Base-by-base conservation (phyloP, 1,284 basidiomycete species). In the Microbotryum scabiosae region DNA sequence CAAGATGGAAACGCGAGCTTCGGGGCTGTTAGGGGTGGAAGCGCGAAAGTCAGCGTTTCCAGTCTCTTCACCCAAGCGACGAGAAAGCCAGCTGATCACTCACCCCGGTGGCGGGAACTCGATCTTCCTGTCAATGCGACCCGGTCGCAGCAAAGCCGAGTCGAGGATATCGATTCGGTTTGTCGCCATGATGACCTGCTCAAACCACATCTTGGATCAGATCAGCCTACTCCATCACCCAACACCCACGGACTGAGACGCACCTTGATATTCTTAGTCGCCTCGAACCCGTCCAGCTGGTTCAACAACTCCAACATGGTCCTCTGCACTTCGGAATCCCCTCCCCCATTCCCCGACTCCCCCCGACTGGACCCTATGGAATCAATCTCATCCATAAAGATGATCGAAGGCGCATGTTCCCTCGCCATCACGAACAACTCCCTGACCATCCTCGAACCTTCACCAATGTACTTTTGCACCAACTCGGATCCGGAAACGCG, bases 351-450 rank as follows among this genome's bases (percentile, higher is more conserved):
- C 28, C 88, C 88, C 14, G 89, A 88, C 69, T 88, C 85, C 26
- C 92, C 91, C 74, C 94, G 79, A 60, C 89, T 92, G 64, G 87
- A 90, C 57, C 94, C 94, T 72, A 98, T 98, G 25, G 90, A 93
- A 78, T 98, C 94, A 70, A 98, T 96, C 78, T 97, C 92, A 74
- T 97, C 92, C 65, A 97, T 83, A 76, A 97, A 97, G 75, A 99
- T 93, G 79, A 99, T 98, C 75, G 90, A 94, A 0, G 94, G 94
- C 0, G 94, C 94, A 74, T 97, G 93, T 76, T 97, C 94, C 67
- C 93, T 79, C 2, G 96, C 94, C 94, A 97, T 97, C 67, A 97
- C 91, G 80, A 98, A 98, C 59, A 98, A 78, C 78, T 98, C 94
- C 63, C 94, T 83, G 23, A 96, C 92, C 91, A 94, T 96, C 64